phyloP scores from a whole-genome alignment of 352 stramenopile genomes.

The Chrysophaeum taylorii region DNA sequence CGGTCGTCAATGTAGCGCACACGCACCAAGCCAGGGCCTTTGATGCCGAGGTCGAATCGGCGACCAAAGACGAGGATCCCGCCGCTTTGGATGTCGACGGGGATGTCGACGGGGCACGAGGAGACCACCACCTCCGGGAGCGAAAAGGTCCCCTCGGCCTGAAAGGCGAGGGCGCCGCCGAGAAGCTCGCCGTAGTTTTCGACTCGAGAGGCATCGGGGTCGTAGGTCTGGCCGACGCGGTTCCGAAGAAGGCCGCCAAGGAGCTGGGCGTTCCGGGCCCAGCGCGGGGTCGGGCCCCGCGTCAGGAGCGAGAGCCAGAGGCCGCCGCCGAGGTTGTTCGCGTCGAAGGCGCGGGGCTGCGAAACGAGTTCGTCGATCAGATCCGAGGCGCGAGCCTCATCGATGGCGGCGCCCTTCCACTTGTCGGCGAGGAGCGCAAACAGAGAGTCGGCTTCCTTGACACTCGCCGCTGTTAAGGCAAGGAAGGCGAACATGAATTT shows the following conservation, averaged over 20 bases:
- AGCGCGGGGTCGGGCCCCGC: neutral
- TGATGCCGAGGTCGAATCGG: neutral
- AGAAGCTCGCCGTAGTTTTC: slow-evolving; percentile 9
- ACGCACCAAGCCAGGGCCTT: neutral
- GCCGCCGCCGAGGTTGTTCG: neutral
- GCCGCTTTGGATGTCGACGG: neutral
- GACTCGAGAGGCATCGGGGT: neutral
- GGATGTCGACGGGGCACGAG: neutral
- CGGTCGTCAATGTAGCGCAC: neutral
- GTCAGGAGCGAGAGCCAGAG: slow-evolving; percentile 1
- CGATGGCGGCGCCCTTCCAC: no score
- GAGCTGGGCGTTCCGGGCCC: neutral
- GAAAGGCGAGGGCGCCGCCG: neutral
- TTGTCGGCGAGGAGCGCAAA: no score
- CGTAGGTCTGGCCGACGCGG: neutral
- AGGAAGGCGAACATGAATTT: no score
- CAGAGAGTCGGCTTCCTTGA: no score
- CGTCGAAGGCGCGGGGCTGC: neutral
- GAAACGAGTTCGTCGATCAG: neutral
- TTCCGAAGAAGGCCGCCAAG: neutral
- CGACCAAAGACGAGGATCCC: neutral
- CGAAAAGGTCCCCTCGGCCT: neutral
- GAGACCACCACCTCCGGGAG: neutral
- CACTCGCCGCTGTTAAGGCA: no score
- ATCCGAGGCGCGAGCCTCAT: neutral